phyloP scores from a whole-genome alignment of 306 rosid genomes.

The Quercus rubra region DNA sequence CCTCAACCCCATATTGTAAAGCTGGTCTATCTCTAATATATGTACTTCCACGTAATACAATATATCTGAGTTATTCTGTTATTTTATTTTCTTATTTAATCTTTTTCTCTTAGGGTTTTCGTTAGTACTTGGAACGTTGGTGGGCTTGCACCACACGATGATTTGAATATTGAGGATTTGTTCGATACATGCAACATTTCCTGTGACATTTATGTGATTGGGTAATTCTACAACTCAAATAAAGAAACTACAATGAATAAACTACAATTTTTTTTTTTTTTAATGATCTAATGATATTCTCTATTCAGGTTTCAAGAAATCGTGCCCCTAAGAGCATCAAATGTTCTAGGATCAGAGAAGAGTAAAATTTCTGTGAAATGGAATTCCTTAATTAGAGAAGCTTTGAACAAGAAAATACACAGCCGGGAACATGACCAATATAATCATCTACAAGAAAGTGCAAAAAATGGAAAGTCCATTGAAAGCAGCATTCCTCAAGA shows the following conservation, averaged over 20 bases:
- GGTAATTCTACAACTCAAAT: conserved; percentile 39
- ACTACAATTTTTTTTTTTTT: background rate
- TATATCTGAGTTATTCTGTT: background rate
- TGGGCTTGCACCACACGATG: conserved; percentile 72
- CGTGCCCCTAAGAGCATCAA: conserved; percentile 83
- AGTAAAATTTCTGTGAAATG: conserved; percentile 49
- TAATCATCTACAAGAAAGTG: background rate
- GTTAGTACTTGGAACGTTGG: conserved; percentile 94
- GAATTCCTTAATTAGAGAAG: conserved; percentile 68
- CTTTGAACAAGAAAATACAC: conserved; percentile 44
- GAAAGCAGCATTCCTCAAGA: conserved; percentile 26
- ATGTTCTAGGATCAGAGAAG: conserved; percentile 71
- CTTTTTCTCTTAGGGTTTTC: conserved; percentile 49
- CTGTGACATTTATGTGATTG: conserved; percentile 82
- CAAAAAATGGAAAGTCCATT: conserved; percentile 2
- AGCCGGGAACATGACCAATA: background rate
- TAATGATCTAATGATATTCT: background rate
- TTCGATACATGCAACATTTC: conserved; percentile 41
- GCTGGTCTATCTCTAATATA: background rate
- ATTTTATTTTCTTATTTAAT: conserved; percentile 1
- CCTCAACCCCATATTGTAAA: background rate
- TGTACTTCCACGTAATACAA: background rate
- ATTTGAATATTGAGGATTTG: conserved; percentile 57
- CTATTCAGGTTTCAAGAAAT: conserved; percentile 79
- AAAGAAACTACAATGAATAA: background rate